Evolutionary conservation across 345 rosid species (phyloP), one percentile per base, ranked within the genome.

Genomic region (Hevea brasiliensis): DNA sequence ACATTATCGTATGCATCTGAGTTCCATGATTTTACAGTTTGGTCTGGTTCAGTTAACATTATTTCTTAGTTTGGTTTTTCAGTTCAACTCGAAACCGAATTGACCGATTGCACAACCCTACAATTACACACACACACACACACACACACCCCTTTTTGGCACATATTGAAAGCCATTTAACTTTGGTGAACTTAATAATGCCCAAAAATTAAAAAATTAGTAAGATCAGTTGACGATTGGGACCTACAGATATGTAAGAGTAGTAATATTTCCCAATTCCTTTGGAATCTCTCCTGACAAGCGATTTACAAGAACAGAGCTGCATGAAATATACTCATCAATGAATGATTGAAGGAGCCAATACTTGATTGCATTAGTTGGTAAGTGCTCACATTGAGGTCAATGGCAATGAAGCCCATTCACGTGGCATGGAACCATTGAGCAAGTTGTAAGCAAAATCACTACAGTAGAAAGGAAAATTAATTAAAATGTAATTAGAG

Each of bases 381-480:
- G 64, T 27, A 44, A 40, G 37, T 37, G 74, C 91, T 83, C 70
- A 87, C 92, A 90, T 83, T 54, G 18, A 77, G 53, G 73, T 83
- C 53, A 88, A 74, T 45, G 61, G 79, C 75, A 84, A 21, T 24
- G 89, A 79, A 8, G 85, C 87, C 92, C 91, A 90, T 82, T 85
- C 87, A 62, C 21, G 70, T 62, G 92, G 91, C 21, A 90, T 78
- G 10, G 90, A 79, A 42, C 91, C 92, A 77, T 53, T 71, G 15
- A 90, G 81, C 61, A 82, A 88, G 80, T 88, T 87, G 71, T 72
- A 86, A 32, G 89, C 83, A 60, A 88, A 77, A 80, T 88, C 91
- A 76, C 96, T 88, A 72, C 81, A 83, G 8, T 40, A 8, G 17
- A 61, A n/a, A 61, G 37, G 73, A 60, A 58, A 50, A 29, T 11